Conservation (phyloP, 371 early-diverging fungal species). For the Saksenaea oblongispora region DNA sequence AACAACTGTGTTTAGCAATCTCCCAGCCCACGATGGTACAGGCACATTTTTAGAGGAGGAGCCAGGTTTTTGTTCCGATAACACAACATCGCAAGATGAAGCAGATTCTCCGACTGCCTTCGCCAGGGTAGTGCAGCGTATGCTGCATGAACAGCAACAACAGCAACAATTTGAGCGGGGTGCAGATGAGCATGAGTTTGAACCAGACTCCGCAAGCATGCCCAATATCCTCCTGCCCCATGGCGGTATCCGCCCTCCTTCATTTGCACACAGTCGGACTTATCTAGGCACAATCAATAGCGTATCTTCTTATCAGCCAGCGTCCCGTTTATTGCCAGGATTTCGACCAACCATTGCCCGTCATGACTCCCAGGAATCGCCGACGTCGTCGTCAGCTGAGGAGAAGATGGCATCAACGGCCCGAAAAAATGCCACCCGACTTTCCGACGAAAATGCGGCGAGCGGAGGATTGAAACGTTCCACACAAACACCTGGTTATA, state of each 20-base stretch:
- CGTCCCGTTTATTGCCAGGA: slow-evolving; percentile 6
- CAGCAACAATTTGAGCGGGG: slow-evolving; percentile 4
- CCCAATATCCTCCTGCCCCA: slow-evolving; percentile 39
- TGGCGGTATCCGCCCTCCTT: slow-evolving; percentile 33
- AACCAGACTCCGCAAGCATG: slow-evolving; percentile 26
- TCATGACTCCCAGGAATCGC: slow-evolving; percentile 17
- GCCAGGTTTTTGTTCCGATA: slow-evolving; percentile 17
- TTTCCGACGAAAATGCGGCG: slow-evolving; percentile 14
- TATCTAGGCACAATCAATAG: slow-evolving; percentile 4
- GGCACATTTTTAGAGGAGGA: slow-evolving; percentile 37
- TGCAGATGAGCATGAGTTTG: slow-evolving; percentile 18
- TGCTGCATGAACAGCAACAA: slow-evolving; percentile 15
- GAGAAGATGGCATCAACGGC: slow-evolving; percentile 10
- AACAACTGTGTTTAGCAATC: slow-evolving; percentile 16
- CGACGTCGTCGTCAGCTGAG: slow-evolving; percentile 10
- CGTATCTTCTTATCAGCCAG: slow-evolving; percentile 13
- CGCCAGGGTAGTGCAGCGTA: slow-evolving; percentile 20
- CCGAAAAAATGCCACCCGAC: slow-evolving; percentile 7
- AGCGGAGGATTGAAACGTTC: not conserved
- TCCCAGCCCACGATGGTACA: slow-evolving; percentile 53
- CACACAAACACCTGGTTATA: not conserved
- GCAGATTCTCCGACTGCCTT: slow-evolving; percentile 18
- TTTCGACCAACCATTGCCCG: slow-evolving; percentile 27
- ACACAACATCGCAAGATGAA: slow-evolving; percentile 20
- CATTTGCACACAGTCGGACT: slow-evolving; percentile 24